phyloP scores from a whole-genome alignment of 345 rosid species.

The Erodium maritimum region DNA sequence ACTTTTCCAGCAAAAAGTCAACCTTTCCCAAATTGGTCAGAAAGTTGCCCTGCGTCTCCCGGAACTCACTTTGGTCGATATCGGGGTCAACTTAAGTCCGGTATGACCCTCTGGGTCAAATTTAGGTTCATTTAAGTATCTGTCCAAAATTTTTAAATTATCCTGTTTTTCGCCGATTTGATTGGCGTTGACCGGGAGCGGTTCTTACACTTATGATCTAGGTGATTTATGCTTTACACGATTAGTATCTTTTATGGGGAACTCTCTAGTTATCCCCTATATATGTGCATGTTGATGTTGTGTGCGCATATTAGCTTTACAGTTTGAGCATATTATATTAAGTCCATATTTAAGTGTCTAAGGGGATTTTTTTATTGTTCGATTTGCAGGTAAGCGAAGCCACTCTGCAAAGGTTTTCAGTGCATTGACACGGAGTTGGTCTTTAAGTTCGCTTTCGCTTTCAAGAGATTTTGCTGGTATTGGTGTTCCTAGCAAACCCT shows the following conservation, averaged over 20 bases:
- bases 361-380: background rate
- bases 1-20: no score
- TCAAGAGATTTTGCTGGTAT: constrained; percentile 26
- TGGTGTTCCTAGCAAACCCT: constrained; percentile 42
- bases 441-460: constrained; percentile 58
- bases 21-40: no score
- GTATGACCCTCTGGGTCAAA: no score
- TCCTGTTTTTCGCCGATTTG: no score
- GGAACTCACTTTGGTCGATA: no score
- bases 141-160: no score
- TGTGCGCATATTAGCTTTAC: background rate
- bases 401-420: constrained; percentile 80
- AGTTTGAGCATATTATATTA: background rate
- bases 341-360: background rate
- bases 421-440: constrained; percentile 88
- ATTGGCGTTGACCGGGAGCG: no score
- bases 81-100: no score
- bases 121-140: no score
- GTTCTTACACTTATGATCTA: no score
- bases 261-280: background rate
- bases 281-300: background rate
- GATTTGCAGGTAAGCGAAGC: constrained; percentile 57
- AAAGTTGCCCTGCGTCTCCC: no score
- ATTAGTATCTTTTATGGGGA: background rate
- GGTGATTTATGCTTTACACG: background rate